A percentile compares a stretch with the other conserved stretches of the same genome.
Evolutionary conservation across 1,139 yeast species (phyloP).

Genomic region (Saccharomyces hybrid): DNA sequence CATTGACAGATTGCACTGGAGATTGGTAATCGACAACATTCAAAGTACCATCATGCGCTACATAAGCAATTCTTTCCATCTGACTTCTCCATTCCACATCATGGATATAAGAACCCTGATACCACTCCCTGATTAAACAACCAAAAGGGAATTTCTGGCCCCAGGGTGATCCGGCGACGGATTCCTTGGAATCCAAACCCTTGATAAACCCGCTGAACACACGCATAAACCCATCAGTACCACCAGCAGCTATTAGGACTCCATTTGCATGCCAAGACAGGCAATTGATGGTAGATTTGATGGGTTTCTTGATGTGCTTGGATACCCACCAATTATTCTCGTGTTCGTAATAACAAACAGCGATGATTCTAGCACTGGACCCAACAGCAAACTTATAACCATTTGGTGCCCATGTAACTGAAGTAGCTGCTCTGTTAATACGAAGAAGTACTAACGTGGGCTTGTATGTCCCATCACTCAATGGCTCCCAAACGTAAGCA

Average conservation of each 20-base stretch:
- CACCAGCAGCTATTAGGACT: conserved; percentile 82
- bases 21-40: conserved; percentile 44
- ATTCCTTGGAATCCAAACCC: conserved; percentile 81
- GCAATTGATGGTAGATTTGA: conserved; percentile 77
- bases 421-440: conserved; percentile 90
- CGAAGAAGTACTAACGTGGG: conserved; percentile 90
- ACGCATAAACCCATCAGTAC: conserved; percentile 91
- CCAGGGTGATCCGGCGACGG: conserved; percentile 64
- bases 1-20: conserved; percentile 63
- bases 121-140: conserved; percentile 80
- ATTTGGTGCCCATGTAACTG: conserved; percentile 88
- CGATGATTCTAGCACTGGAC: conserved; percentile 87
- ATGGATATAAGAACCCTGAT: conserved; percentile 89
- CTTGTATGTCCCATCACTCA: conserved; percentile 55
- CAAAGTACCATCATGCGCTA: conserved; percentile 68
- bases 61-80: conserved; percentile 74
- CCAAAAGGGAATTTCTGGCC: conserved; percentile 95
- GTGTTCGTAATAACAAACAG: conserved; percentile 91
- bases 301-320: conserved; percentile 89
- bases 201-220: conserved; percentile 92
- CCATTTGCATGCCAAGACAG: conserved; percentile 95
- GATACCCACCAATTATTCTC: conserved; percentile 99
- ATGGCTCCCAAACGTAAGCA: conserved; percentile 91
- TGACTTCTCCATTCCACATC: conserved; percentile 80
- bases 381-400: conserved; percentile 96